These are phyloP conservation scores for Pontederia crassipes DNA, from an alignment of 176 grass and related monocot species.

Conservation along the genomic window DNA sequence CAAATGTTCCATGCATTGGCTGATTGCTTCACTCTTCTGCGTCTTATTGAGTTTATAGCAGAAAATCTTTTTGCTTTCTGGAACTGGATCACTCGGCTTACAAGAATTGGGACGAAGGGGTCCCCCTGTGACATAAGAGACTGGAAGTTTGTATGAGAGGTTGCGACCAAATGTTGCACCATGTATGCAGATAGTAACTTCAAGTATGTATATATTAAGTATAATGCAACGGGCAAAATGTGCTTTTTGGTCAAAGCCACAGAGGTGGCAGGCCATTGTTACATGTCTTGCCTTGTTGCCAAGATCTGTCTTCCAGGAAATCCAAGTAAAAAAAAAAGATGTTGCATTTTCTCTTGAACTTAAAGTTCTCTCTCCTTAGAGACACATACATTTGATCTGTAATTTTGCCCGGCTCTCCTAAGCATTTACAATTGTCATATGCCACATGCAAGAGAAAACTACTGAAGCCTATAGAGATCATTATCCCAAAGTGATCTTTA, in stretches of 20 bases:
- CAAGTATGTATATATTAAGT: conserved; percentile 34
- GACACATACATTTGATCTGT: no score
- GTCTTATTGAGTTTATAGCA: conserved; percentile 20
- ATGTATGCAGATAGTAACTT: conserved; percentile 3
- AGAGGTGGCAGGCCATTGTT: conserved; percentile 34
- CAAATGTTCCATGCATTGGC: conserved; percentile 12
- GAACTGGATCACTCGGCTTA: conserved; percentile 5
- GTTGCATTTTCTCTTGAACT: neutral
- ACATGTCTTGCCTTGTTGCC: conserved; percentile 18
- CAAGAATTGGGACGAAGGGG: conserved; percentile 3
- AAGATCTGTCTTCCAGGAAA: conserved; percentile 11
- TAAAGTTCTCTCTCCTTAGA: no score
- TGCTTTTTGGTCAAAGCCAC: conserved; percentile 32
- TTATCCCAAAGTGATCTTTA: no score
- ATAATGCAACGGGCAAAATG: conserved; percentile 26
- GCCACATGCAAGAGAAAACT: no score
- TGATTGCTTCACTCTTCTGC: conserved; percentile 12
- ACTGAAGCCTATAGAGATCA: no score
- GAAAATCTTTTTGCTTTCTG: conserved; percentile 7
- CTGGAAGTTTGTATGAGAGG: neutral
- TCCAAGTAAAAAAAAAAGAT: conserved; percentile 19
- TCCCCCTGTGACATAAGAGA: conserved; percentile 3
- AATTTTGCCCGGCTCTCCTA: no score
- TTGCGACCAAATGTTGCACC: neutral
- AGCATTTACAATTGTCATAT: no score